These are phyloP conservation scores for Wallacemonas rigidus DNA, from an alignment of 208 protist species.

Conservation along the genomic window DNA sequence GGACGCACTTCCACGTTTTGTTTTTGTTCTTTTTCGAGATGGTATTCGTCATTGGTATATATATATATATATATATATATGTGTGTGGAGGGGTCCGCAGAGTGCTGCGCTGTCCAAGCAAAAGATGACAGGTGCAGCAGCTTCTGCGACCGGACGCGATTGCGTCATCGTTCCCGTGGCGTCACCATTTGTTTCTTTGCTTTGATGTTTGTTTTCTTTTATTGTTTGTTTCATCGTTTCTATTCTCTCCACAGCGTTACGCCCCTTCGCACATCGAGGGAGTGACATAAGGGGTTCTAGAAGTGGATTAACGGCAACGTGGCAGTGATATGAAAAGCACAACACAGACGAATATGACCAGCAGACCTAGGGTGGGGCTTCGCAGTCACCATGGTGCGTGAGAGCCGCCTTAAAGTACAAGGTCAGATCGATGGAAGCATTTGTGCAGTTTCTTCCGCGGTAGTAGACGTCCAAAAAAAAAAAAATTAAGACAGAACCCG, in stretches of 20 bases:
- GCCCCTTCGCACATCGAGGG: constrained; percentile 1
- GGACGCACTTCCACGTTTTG: constrained; percentile 11
- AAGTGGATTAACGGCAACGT: constrained; percentile 9
- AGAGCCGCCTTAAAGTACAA: no score
- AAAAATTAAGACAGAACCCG: background rate
- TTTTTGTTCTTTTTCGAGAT: constrained; percentile 9
- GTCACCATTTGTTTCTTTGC: background rate
- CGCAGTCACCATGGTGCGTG: no score
- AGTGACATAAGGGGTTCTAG: constrained; percentile 18
- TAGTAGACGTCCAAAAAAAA: background rate
- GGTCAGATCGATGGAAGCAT: no score
- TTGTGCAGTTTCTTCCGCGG: no score
- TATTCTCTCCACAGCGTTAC: constrained; percentile 16
- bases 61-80: no score
- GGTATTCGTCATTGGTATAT: no score
- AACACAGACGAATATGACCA: no score
- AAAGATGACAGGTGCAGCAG: no score
- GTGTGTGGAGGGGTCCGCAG: no score
- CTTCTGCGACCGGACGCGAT: background rate
- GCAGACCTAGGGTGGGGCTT: no score
- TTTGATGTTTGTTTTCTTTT: constrained; percentile 19
- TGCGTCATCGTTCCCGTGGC: background rate
- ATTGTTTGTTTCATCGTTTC: constrained; percentile 15
- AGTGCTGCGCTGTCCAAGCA: no score
- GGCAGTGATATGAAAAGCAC: background rate